Base-by-base conservation (phyloP, 148 eudicot species). In the Rhododendron griersonianum region DNA sequence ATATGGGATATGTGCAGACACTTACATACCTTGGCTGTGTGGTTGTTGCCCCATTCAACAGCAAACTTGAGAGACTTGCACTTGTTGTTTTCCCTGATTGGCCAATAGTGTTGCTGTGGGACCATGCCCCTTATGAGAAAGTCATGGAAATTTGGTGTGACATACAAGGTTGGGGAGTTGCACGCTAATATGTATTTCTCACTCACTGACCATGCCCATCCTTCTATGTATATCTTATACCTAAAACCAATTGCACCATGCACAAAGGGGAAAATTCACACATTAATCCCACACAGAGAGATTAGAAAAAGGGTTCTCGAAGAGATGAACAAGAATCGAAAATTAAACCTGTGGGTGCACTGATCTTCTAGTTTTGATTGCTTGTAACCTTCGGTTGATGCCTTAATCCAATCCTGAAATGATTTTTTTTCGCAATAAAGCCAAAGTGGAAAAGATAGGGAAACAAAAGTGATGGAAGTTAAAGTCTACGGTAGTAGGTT, bases 201-300 rank as follows among this genome's bases (percentile, higher is more conserved):
- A 75, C 95, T 93, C 45, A 93, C 95, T 2, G 95, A 93, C 95
- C 95, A 93, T 80, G 95, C 95, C 93, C 92, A 91, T 86, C 95
- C 95, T 90, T 93, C 95, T 37, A 93, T 89, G 9, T 93, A 93
- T 45, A 93, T 92, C 88, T 92, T 93, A 85, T 93, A 92, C 71
- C 94, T 92, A 47, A 2, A 37, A 57, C 73, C n/a, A 9, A 55
- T 30, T 25, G 14, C 3, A 78, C 4, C 47, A 41, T 41, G 45
- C 45, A 78, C 0, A 50, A 55, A 35, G 30, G 82, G 39, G 0
- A 78, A 11, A 67, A 23, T 65, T 16, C 28, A 23, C 37, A 73
- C 41, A 55, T 44, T 10, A 33, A 50, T 21, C 30, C 13, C 35
- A 33, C 21, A 51, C 25, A 41, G 14, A 67, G 7, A 41, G 41